Base-by-base conservation (phyloP, 2,329 filamentous ascomycete species). In the Lecanicillium sp. region DNA sequence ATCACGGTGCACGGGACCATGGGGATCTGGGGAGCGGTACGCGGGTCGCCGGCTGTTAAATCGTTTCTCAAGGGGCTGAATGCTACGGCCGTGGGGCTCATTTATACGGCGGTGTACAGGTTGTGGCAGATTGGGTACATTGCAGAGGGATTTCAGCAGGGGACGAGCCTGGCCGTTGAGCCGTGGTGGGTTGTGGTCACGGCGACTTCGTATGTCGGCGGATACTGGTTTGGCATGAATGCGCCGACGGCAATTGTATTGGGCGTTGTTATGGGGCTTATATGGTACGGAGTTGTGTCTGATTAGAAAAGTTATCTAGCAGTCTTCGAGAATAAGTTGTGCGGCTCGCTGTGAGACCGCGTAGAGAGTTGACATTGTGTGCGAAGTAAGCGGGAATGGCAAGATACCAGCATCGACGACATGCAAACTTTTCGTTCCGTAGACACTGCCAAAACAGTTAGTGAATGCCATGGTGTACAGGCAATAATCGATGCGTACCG, bases 111-210 rank as follows among this genome's bases (percentile, higher is more conserved):
- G 0, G 79, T 84, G 1, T 84, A 84, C 52, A 66, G 78, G 2
- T 62, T 84, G 7, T 83, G 77, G 77, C 70, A 81, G 62, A 75
- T 83, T 54, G 81, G 81, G 0, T 81, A 73, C 51, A 62, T 84
- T 5, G 76, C 75, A 11, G 63, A 73, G 19, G 65, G 66, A 0
- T 71, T 68, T 15, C 64, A 67, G 48, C 57, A 58, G 2, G 80
- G 80, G 0, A 71, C 67, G 39, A 79, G 74, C 54, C 57, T 84
- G 37, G 78, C 65, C 0, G 67, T 71, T 30, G 79, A 83, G 51
- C 78, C 80, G 1, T 83, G 79, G 77, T 83, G 79, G 77, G 72
- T 83, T 15, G 77, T 81, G 3, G 71, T 83, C 1, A 73, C 79
- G 2, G 74, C 76, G 4, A 62, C 63, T 3, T 57, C 54, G 9